Percentiles rank a stretch among this genome's conserved stretches.
Evolutionary conservation across 225 moss, liverwort and hornwort genomes (phyloP).

Genomic region (Climacium dendroides): DNA sequence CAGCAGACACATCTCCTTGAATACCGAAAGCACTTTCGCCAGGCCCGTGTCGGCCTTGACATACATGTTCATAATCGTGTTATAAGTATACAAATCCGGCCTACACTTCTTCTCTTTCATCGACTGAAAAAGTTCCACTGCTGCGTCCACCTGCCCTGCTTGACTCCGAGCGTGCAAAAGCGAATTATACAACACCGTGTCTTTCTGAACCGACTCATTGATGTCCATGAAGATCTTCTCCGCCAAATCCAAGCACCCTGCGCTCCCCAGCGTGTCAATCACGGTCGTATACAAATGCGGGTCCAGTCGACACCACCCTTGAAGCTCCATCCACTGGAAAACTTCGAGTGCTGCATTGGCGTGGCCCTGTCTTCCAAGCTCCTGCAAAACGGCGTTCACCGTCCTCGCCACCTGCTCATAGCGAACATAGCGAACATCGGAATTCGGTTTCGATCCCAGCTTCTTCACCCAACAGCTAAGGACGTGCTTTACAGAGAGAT

Average conservation of each 20-base stretch:
- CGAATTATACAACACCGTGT: constrained; percentile 67
- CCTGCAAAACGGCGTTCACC: constrained; percentile 75
- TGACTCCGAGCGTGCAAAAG: constrained; percentile 69
- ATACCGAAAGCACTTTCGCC: constrained; percentile 61
- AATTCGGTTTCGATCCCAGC: constrained; percentile 32
- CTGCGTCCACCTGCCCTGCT: constrained; percentile 71
- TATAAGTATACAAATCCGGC: constrained; percentile 71
- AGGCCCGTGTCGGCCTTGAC: constrained; percentile 68
- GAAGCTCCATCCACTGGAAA: constrained; percentile 86
- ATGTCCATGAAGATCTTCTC: constrained; percentile 72
- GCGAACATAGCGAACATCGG: constrained; percentile 32
- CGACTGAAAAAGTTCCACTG: constrained; percentile 50
- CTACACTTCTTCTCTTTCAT: constrained; percentile 59
- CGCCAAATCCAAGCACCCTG: constrained; percentile 72
- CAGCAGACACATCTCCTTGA: constrained; percentile 76
- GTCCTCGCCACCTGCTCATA: constrained; percentile 78
- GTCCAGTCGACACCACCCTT: constrained; percentile 86
- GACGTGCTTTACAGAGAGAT: constrained; percentile 24
- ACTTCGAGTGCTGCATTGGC: constrained; percentile 55
- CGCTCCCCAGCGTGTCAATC: constrained; percentile 61
- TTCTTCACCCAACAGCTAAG: constrained; percentile 58
- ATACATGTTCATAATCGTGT: constrained; percentile 81
- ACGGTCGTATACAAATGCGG: constrained; percentile 90
- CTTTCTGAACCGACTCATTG: constrained; percentile 59
- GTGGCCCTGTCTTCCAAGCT: constrained; percentile 54